Evolutionary conservation across 768 basidiomycete genomes (phyloP), one percentile per base, ranked within the genome.

Genomic region (Megacollybia marginata): DNA sequence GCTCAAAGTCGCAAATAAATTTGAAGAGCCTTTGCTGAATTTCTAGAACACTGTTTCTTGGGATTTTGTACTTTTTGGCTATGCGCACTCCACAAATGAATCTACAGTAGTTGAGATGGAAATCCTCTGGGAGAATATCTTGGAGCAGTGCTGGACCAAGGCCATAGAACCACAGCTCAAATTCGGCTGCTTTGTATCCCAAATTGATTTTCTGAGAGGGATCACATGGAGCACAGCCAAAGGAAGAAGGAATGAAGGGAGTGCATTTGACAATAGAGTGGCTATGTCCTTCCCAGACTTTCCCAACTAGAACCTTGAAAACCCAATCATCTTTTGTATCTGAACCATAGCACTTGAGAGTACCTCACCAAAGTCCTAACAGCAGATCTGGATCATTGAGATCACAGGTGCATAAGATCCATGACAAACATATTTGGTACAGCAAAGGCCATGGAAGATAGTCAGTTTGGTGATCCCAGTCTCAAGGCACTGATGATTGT

Each of bases 381-480:
- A 10, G 62, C 1, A 62, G 58, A 5, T 67, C 61, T 0, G 52
- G 46, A 0, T 65, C 4, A 33, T 69, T 71, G 59, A 54, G 74
- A 75, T 20, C 60, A 63, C 0, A 0, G 72, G 73, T 40, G 38
- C 38, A 40, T 40, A 3, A 40, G 3, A 8, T 40, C 38, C 38
- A 40, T 15, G 15, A 40, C 38, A 18, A 40, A 40, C 38, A 40
- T 40, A 4, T 72, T 47, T 0, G 59, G 38, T 19, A 0, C 42
- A 44, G 0, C 42, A 15, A 9, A 78, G 55, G 1, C 69, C 69
- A 13, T 56, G 55, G 18, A 76, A 63, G 9, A 77, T 58, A 1
- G 56, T 65, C 0, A 68, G 66, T 34, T 68, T 69, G 0, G 47
- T 57, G 10, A 74, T 57, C 0, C 72, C 72, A 1, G 68, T 72